Evolutionary conservation across 305 asterid genomes (phyloP), one percentile per base, ranked within the genome.

Genomic region (Fraxinus xanthoxyloides): DNA sequence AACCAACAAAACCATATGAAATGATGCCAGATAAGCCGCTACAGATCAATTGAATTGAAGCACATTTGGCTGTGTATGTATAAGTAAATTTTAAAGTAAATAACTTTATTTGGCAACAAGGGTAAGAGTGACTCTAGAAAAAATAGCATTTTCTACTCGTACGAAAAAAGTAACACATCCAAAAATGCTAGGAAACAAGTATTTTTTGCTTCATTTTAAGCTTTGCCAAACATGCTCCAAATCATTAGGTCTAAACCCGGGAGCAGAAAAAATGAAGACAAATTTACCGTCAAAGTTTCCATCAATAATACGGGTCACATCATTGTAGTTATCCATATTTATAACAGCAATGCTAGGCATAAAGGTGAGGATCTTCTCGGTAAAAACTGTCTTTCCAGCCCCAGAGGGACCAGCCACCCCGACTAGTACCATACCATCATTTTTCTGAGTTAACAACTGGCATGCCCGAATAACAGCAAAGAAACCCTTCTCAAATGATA

Each of bases 401-500:
- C 99, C 99, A 76, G 98, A 96, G 43, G 99, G 99, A 26, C 99
- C 98, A 13, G 99, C 98, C 67, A 94, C 95, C 40, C 99, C 99
- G 40, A 96, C 95, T 38, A 96, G 85, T 51, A 87, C 84, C 74
- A 96, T 91, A 59, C 99, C 97, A 75, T 94, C 95, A 84, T 96
- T 96, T 85, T 93, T 92, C 86, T 96, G 99, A 85, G 95, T 93
- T 88, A 96, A 85, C 84, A 96, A 88, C 81, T 96, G 98, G 89
- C 98, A 94, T 5, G 99, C 98, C 61, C 98, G 95, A 79, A 94
- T 90, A 54, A 92, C 90, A 43, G 89, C 89, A 82, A 96, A 92
- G 88, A 94, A 96, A 30, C 99, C 99, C 85, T 96, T 96, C 90
- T 96, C 99, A 84, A 96, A 93, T 48, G 98, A 94, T 76, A 96